Evolutionary conservation across 2,329 filamentous ascomycete species (phyloP).

Genomic region (Setomelanomma holmii): DNA sequence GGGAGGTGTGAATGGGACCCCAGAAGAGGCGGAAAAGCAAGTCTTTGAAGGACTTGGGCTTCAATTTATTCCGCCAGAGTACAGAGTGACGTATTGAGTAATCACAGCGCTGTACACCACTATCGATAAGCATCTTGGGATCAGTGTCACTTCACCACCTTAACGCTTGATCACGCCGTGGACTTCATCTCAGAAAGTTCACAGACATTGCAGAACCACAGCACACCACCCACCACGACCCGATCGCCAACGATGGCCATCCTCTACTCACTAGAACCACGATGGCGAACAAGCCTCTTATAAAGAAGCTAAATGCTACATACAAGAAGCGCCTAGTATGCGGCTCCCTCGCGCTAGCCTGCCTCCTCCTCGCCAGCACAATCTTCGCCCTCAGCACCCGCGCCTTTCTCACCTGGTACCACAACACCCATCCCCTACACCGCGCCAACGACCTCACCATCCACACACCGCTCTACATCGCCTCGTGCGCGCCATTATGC

Average conservation of each 20-base stretch:
- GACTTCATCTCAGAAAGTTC: background rate
- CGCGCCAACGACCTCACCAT: constrained; percentile 5
- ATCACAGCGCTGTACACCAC: background rate
- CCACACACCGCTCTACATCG: constrained; percentile 1
- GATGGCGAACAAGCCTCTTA: background rate
- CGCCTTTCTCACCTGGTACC: background rate
- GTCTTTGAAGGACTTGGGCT: constrained; percentile 81
- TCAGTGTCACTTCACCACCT: background rate
- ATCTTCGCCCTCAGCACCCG: constrained; percentile 4
- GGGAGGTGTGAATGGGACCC: constrained; percentile 55
- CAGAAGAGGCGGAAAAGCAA: constrained; percentile 76
- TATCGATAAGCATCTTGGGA: background rate
- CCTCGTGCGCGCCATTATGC: constrained; percentile 7
- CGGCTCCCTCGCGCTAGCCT: constrained; percentile 5
- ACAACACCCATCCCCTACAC: background rate
- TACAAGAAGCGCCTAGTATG: background rate
- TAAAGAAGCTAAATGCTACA: background rate
- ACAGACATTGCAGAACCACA: background rate
- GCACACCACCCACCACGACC: too few species aligned
- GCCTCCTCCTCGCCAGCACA: constrained; percentile 3
- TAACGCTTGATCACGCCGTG: too few species aligned
- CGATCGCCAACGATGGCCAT: too few species aligned
- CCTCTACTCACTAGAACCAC: background rate
- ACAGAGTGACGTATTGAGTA: constrained; percentile 55
- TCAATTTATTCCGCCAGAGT: constrained; percentile 51